Percentiles rank a stretch among this genome's conserved stretches.
Conservation (phyloP, 352 stramenopile genomes). For the Globisporangium barbulae region DNA sequence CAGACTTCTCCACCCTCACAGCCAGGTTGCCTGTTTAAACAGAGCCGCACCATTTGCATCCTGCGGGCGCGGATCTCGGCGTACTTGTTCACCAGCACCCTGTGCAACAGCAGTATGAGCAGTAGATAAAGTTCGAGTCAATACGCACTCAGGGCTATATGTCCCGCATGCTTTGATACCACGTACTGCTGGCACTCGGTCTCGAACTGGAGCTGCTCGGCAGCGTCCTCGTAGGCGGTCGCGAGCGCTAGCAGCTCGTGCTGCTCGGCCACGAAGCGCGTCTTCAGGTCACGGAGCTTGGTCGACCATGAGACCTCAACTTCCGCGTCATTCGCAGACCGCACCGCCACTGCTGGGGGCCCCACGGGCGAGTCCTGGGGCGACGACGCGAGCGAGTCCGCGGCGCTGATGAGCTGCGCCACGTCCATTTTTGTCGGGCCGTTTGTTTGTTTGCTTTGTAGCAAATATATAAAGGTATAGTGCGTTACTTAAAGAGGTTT, state of each 20-base stretch:
- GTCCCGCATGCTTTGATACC: background rate
- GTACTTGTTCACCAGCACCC: slow-evolving; percentile 42
- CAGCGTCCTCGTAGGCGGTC: slow-evolving; percentile 26
- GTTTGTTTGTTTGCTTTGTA: background rate
- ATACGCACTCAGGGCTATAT: background rate
- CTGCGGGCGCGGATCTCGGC: slow-evolving; percentile 41
- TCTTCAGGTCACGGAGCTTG: slow-evolving; percentile 25
- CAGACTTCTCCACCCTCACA: background rate
- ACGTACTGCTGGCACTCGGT: slow-evolving; percentile 40
- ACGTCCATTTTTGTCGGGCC: slow-evolving; percentile 9
- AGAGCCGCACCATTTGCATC: slow-evolving; percentile 34
- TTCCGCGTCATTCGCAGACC: background rate
- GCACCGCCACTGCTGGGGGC: background rate
- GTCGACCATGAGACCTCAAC: background rate
- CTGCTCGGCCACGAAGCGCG: slow-evolving; percentile 31
- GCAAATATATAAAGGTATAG: background rate
- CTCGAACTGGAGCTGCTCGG: slow-evolving; percentile 36
- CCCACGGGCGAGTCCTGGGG: background rate
- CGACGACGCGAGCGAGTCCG: slow-evolving; percentile 2
- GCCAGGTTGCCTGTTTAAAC: background rate
- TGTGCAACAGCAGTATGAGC: slow-evolving; percentile 7
- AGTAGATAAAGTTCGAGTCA: background rate
- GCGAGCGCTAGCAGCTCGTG: slow-evolving; percentile 32
- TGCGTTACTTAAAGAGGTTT: background rate
- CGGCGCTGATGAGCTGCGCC: slow-evolving; percentile 15